Evolutionary conservation across 352 stramenopile species (phyloP).

Genomic region (Saprolegnia parasitica): DNA sequence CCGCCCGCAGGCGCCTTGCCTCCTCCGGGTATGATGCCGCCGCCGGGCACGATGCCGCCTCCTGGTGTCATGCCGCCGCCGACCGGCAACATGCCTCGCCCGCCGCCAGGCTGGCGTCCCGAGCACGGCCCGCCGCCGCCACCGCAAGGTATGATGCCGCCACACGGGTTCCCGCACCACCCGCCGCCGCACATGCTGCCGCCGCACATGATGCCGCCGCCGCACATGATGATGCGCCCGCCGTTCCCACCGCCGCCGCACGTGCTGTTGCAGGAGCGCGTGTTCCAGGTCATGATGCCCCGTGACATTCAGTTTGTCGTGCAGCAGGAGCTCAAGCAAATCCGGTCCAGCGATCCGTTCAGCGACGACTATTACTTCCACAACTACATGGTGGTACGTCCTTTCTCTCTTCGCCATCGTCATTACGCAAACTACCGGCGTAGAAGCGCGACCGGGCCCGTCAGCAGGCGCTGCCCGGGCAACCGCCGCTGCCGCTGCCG

Average conservation of each 20-base stretch:
- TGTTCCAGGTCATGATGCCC: slow-evolving; percentile 83
- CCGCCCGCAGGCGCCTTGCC: slow-evolving; percentile 29
- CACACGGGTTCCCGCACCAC: slow-evolving; percentile 32
- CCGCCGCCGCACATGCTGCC: slow-evolving; percentile 10
- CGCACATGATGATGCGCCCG: slow-evolving; percentile 23
- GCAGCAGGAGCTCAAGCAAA: slow-evolving; percentile 82
- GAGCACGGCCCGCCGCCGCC: slow-evolving; percentile 5
- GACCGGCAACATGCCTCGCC: neutral
- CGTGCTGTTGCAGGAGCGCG: slow-evolving; percentile 19
- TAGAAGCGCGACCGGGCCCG: slow-evolving; percentile 57
- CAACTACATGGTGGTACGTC: slow-evolving; percentile 42
- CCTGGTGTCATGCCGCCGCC: neutral
- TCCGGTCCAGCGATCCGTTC: slow-evolving; percentile 80
- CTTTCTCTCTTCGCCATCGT: neutral
- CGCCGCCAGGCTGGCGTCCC: slow-evolving; percentile 1
- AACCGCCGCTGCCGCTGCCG: slow-evolving; percentile 42
- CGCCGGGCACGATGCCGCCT: slow-evolving; percentile 28
- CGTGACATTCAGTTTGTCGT: slow-evolving; percentile 82
- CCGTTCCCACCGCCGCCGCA: slow-evolving; percentile 30
- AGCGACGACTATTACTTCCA: slow-evolving; percentile 88
- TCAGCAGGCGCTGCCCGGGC: neutral
- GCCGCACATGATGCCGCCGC: slow-evolving; percentile 22
- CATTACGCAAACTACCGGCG: slow-evolving; percentile 32
- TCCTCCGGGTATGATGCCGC: slow-evolving; percentile 40
- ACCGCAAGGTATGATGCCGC: slow-evolving; percentile 8